These are phyloP conservation scores for Neopestalotiopsis rosae DNA, from an alignment of 2,329 filamentous ascomycete genomes.

Conservation along the genomic window DNA sequence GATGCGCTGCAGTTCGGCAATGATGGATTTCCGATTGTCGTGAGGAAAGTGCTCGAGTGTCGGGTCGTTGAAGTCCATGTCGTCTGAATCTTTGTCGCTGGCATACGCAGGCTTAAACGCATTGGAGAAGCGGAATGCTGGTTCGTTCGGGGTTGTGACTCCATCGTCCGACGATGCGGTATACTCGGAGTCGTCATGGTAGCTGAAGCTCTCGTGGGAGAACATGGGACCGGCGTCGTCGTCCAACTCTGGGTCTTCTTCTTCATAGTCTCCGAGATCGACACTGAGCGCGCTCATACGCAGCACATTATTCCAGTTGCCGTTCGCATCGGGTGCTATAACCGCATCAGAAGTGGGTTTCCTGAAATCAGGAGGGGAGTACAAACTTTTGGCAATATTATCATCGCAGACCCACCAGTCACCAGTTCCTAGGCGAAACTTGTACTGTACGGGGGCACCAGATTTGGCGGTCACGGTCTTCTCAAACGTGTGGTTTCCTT, in stretches of 20 bases:
- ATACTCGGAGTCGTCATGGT: conserved; percentile 3
- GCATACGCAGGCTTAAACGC: neutral
- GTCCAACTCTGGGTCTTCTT: conserved; percentile 11
- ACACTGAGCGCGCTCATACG: conserved; percentile 31
- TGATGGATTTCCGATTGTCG: conserved; percentile 33
- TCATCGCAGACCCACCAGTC: conserved; percentile 77
- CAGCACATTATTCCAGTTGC: conserved; percentile 56
- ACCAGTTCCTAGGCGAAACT: conserved; percentile 70
- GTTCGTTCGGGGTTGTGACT: neutral
- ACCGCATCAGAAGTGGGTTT: conserved; percentile 12
- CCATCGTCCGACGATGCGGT: neutral
- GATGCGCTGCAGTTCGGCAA: conserved; percentile 36
- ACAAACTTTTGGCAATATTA: conserved; percentile 61
- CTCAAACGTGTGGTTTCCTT: conserved; percentile 63
- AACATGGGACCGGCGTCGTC: conserved; percentile 22
- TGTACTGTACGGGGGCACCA: conserved; percentile 72
- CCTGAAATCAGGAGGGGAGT: conserved; percentile 24
- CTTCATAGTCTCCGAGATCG: conserved; percentile 24
- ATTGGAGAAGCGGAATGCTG: neutral
- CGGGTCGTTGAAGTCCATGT: conserved; percentile 34
- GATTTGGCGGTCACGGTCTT: conserved; percentile 60
- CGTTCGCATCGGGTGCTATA: conserved; percentile 46
- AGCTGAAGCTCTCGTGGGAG: conserved; percentile 32
- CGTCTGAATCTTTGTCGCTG: neutral
- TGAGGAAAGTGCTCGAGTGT: conserved; percentile 35